A percentile compares a stretch with the other conserved stretches of the same genome.
Evolutionary conservation across 106 monocot genomes (phyloP).

Genomic region (Cymbidium sinense): DNA sequence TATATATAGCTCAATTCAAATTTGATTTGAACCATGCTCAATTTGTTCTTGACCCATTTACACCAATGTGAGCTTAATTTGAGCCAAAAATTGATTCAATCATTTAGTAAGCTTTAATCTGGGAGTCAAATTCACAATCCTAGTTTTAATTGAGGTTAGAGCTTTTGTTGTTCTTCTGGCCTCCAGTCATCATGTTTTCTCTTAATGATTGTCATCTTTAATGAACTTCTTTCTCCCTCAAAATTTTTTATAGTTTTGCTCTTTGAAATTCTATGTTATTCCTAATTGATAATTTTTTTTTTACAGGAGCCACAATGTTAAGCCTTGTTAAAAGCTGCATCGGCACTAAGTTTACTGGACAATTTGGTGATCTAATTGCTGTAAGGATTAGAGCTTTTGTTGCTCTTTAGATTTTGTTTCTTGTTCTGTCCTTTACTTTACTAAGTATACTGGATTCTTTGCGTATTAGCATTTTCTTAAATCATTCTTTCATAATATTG

Average conservation of each 20-base stretch:
- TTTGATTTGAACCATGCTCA: neutral
- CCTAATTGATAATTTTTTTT: neutral
- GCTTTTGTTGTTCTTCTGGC: neutral
- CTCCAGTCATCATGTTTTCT: neutral
- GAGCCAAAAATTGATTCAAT: neutral
- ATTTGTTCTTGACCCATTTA: neutral
- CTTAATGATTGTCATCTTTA: neutral
- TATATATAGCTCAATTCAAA: too few relatives aligned
- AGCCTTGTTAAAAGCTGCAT: conserved; percentile 90
- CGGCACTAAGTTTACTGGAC: conserved; percentile 97
- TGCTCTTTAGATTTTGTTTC: neutral
- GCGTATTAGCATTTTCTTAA: neutral
- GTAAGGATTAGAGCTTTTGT: conserved; percentile 31
- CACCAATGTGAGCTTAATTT: neutral
- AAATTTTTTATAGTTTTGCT: neutral
- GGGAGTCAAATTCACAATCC: neutral
- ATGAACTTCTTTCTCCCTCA: neutral
- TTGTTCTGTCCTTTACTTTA: neutral
- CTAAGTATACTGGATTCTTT: neutral
- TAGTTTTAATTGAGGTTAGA: neutral
- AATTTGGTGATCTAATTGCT: conserved; percentile 90
- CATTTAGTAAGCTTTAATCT: neutral
- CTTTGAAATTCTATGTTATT: neutral
- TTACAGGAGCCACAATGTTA: conserved; percentile 54
- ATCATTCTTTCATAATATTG: neutral